A percentile compares a stretch with the other conserved stretches of the same genome.
Conservation (phyloP, 2,329 filamentous ascomycete species). For the Dryadomyces quercivorus region DNA sequence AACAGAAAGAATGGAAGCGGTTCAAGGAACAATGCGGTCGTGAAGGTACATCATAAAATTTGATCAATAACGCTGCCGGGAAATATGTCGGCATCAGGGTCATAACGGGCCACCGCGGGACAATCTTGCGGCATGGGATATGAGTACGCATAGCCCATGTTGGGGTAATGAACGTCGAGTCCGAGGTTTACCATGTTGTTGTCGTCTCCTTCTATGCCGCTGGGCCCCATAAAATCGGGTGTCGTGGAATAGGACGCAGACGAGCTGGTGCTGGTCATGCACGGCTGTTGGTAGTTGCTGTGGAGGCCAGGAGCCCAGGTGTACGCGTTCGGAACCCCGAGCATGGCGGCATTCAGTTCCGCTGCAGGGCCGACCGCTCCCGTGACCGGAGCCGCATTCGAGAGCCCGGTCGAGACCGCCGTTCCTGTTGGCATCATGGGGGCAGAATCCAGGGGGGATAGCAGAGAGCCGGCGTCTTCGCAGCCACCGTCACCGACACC, state of each 20-base stretch:
- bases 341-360: background rate
- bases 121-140: background rate
- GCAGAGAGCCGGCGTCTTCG: background rate
- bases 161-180: background rate
- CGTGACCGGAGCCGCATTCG: background rate
- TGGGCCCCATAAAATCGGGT: background rate
- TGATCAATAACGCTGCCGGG: too few species aligned
- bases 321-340: background rate
- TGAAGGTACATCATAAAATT: too few species aligned
- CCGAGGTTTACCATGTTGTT: background rate
- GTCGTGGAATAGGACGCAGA: background rate
- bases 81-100: background rate
- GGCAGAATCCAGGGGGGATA: background rate
- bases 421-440: background rate
- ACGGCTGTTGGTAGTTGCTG: background rate
- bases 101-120: background rate
- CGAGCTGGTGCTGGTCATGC: background rate
- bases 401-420: too few species aligned
- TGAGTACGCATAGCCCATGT: background rate
- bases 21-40: too few species aligned
- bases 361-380: background rate
- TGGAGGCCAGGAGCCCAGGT: background rate
- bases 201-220: too few species aligned
- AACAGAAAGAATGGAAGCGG: too few species aligned
- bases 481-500: background rate